Evolutionary conservation across 2,329 filamentous ascomycete species (phyloP).

Genomic region (Claviceps arundinis): DNA sequence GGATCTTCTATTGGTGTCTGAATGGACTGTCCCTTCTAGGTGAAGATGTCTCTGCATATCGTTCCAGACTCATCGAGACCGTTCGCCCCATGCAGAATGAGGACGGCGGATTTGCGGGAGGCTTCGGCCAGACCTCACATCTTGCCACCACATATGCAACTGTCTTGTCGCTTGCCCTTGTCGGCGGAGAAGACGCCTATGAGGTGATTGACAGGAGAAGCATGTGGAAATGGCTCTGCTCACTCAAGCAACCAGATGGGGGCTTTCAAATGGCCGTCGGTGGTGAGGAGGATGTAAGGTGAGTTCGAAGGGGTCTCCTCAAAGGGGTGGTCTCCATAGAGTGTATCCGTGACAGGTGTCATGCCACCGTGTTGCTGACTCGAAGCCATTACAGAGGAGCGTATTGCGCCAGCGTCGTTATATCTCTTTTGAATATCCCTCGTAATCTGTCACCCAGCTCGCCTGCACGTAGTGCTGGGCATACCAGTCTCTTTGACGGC

Average conservation of each 20-base stretch:
- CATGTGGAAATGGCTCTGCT: slow-evolving; percentile 85
- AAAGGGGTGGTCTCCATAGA: neutral
- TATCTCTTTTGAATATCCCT: slow-evolving; percentile 73
- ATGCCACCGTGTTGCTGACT: slow-evolving; percentile 8
- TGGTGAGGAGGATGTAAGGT: slow-evolving; percentile 88
- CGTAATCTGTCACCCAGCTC: slow-evolving; percentile 63
- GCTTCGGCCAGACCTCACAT: slow-evolving; percentile 83
- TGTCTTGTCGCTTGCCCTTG: slow-evolving; percentile 63
- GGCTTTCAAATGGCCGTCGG: slow-evolving; percentile 80
- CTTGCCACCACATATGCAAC: slow-evolving; percentile 80
- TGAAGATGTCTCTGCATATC: slow-evolving; percentile 56
- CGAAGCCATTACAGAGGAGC: slow-evolving; percentile 48
- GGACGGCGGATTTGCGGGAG: slow-evolving; percentile 79
- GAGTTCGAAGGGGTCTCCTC: neutral
- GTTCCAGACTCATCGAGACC: slow-evolving; percentile 58
- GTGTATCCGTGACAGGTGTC: slow-evolving; percentile 4
- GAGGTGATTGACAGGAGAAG: slow-evolving; percentile 64
- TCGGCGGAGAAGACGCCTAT: slow-evolving; percentile 62
- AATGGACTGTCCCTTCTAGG: slow-evolving; percentile 63
- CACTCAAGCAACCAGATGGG: slow-evolving; percentile 73
- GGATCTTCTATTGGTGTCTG: slow-evolving; percentile 90
- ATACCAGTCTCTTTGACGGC: slow-evolving; percentile 52
- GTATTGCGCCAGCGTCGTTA: slow-evolving; percentile 78
- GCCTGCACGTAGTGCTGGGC: slow-evolving; percentile 49
- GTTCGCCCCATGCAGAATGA: slow-evolving; percentile 71